Conservation (phyloP, 495 filamentous ascomycete species). For the Penicillium alfredii region DNA sequence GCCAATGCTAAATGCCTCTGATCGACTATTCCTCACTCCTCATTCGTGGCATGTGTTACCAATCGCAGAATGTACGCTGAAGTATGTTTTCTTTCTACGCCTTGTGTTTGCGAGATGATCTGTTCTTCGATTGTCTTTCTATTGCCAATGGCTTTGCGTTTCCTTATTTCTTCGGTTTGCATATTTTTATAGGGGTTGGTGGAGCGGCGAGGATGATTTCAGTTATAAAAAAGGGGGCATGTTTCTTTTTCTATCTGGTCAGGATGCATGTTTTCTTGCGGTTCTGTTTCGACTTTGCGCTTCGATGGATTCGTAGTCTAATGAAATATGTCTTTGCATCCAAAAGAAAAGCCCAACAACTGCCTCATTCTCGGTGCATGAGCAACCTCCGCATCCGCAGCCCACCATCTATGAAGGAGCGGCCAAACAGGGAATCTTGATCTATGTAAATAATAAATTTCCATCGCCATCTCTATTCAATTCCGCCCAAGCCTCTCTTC, state of each 20-base stretch:
- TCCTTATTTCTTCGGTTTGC: too few species aligned
- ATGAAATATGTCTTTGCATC: slow-evolving; percentile 9
- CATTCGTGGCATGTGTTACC: slow-evolving; percentile 12
- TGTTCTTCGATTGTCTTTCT: slow-evolving; percentile 1
- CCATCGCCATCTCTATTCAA: slow-evolving; percentile 20
- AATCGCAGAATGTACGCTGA: slow-evolving; percentile 18
- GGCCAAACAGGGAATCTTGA: neutral
- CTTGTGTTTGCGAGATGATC: too few species aligned
- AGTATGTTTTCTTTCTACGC: slow-evolving; percentile 12
- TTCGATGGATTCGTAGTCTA: slow-evolving; percentile 7
- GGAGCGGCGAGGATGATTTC: slow-evolving; percentile 2
- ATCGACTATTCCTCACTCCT: neutral
- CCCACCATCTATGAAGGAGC: neutral
- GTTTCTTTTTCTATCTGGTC: slow-evolving; percentile 13
- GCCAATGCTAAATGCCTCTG: neutral
- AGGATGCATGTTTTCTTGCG: slow-evolving; percentile 15
- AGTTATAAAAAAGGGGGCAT: slow-evolving; percentile 8
- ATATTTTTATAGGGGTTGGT: slow-evolving; percentile 4
- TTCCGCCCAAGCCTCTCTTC: slow-evolving; percentile 83
- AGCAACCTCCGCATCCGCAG: too few species aligned
- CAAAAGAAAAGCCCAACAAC: slow-evolving; percentile 3
- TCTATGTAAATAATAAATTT: slow-evolving; percentile 10
- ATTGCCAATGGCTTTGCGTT: neutral
- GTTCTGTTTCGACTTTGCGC: slow-evolving; percentile 3
- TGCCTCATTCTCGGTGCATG: too few species aligned